Evolutionary conservation across 441 rosid species (phyloP), one percentile per base, ranked within the genome.

Genomic region (Brassica hybrid): DNA sequence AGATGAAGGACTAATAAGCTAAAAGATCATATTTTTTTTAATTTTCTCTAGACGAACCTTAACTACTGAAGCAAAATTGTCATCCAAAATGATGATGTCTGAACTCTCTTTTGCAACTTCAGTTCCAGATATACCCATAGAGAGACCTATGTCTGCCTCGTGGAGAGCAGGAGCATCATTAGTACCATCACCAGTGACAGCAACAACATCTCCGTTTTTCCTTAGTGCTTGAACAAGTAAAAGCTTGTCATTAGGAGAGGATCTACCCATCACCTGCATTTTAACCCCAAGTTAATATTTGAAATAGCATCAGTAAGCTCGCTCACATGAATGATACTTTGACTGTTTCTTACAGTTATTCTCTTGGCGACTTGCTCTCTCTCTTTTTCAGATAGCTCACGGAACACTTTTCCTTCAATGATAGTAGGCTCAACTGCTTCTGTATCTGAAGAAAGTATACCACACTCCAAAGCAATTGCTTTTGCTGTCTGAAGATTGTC

Each of bases 111-210:
- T 96, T 0, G 99, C 98, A 72, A 93, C 98, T 88, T 96, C 99
- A 6, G 99, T 96, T 70, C 98, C 99, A 80, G 90, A 91, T 80
- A 93, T 89, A 79, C 99, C 99, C 98, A 95, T 95, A 64, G 98
- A 89, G 62, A 95, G 95, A 82, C 99, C 98, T 69, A 95, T 93
- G 77, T 95, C 98, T 77, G 99, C 99, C 99, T 95, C 98, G 65
- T 91, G 97, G 76, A 95, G 95, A 63, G 99, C 99, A 83, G 99
- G 98, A 81, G 99, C 99, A 82, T 95, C 99, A 84, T 95, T 95
- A 62, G 99, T 95, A 69, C 99, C 99, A 87, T 95, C 99, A 63
- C 99, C 99, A 68, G 98, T 95, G 76, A 95, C 99, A 76, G 98
- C 99, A 67, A 95, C 99, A 84, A 95, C 99, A 76, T 93, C 97